Conservation (phyloP, 768 basidiomycete genomes). For the Lentinus brumalis region DNA sequence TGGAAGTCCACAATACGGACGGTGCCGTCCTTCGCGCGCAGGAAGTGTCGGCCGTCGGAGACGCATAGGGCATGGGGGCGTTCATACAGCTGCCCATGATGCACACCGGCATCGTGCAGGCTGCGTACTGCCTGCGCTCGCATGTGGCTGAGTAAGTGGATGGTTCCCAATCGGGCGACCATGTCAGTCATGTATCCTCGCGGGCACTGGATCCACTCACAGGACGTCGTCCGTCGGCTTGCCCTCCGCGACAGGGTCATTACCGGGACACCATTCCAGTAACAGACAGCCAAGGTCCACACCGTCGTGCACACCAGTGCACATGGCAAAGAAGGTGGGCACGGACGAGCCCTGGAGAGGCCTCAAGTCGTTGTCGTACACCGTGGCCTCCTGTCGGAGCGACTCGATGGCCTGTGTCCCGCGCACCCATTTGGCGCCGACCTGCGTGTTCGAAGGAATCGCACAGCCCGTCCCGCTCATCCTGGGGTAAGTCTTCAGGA, state of each 20-base stretch:
- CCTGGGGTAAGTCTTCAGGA: not conserved
- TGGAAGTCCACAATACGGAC: conserved; percentile 43
- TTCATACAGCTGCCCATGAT: conserved; percentile 35
- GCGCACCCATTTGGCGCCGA: conserved; percentile 39
- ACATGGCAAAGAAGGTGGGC: conserved; percentile 43
- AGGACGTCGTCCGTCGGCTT: not conserved
- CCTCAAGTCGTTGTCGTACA: conserved; percentile 37
- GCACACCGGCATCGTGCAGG: conserved; percentile 40
- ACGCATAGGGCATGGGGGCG: conserved; percentile 1
- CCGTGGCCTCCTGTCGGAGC: conserved; percentile 35
- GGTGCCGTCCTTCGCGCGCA: conserved; percentile 29
- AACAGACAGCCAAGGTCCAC: conserved; percentile 36
- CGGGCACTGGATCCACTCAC: conserved; percentile 9
- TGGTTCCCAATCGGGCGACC: no score
- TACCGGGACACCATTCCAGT: conserved; percentile 39
- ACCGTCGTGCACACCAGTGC: conserved; percentile 30
- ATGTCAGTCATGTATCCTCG: not conserved
- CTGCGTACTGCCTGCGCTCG: conserved; percentile 35
- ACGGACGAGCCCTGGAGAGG: conserved; percentile 41
- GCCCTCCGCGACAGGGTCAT: conserved; percentile 4
- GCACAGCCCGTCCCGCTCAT: not conserved
- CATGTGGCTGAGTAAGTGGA: conserved; percentile 27
- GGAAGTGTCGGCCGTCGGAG: conserved; percentile 33
- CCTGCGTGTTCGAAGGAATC: not conserved
- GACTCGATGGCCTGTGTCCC: conserved; percentile 27